These are phyloP conservation scores for Penicillium carneum DNA, from an alignment of 2,329 filamentous ascomycete genomes.

Conservation along the genomic window DNA sequence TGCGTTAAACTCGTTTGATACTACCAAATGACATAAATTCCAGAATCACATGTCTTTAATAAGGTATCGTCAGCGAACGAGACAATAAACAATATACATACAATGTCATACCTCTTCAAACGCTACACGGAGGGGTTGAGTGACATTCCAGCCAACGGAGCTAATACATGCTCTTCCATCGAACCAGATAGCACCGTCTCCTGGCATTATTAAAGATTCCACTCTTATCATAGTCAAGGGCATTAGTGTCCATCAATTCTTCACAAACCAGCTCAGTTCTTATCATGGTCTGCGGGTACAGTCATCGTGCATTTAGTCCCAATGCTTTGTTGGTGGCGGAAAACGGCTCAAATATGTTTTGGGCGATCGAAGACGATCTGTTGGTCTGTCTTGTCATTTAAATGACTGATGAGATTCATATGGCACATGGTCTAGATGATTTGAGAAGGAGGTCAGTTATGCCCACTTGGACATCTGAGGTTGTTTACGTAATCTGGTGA, in stretches of 20 bases:
- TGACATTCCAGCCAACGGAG: slow-evolving; percentile 14
- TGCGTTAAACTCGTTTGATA: too few relatives aligned
- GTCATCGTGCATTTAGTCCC: not conserved
- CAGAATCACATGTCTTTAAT: not conserved
- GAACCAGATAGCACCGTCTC: not conserved
- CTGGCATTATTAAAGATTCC: not conserved
- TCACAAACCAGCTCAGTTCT: not conserved
- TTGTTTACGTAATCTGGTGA: not conserved
- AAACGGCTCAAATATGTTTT: not conserved
- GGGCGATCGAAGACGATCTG: too few relatives aligned
- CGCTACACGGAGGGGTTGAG: not conserved
- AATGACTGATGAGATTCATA: not conserved
- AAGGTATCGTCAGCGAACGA: not conserved
- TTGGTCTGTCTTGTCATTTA: not conserved
- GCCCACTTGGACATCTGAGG: not conserved
- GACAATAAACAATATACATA: not conserved
- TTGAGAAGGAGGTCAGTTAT: not conserved
- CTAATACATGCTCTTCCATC: slow-evolving; percentile 1
- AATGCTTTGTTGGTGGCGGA: not conserved
- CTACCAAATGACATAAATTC: too few relatives aligned
- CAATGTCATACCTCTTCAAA: not conserved
- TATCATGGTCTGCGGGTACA: not conserved
- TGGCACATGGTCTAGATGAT: not conserved
- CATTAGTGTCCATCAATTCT: not conserved
- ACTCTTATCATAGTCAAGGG: not conserved